Base-by-base conservation (phyloP, 1,139 yeast genomes). In the Geotrichum candidum region DNA sequence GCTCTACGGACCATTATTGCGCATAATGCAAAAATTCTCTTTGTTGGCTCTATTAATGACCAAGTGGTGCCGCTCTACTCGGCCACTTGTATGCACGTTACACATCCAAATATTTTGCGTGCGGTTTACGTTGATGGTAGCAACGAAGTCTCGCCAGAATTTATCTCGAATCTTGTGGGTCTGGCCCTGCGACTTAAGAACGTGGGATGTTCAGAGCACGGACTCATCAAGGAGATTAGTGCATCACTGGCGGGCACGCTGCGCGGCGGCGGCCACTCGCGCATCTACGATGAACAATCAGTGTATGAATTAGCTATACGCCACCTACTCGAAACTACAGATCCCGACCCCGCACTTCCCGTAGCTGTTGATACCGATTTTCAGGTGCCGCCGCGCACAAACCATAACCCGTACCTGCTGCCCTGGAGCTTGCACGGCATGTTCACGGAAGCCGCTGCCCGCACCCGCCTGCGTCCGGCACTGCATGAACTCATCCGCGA, bases 341-440 rank as follows among this genome's bases (percentile, higher is more conserved):
- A 85, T 65, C 73, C 84, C n/a, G 67, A 70, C n/a, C 65, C 64
- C 48, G 66, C 60, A 9, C 51, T 57, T 41, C 70, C 67, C 22
- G 70, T 75, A 38, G 63, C 66, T 53, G 61, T 68, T 57, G 68
- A 66, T 46, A 58, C 59, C 53, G 64, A 63, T 15, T 74, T 72
- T 62, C 64, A 64, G 51, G 69, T 73, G 18, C 76, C 78, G 11
- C 68, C 66, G 41, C 61, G 61, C 48, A 86, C 87, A 22, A 83
- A 68, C 61, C 70, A 85, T 63, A 91, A 92, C 73, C 97, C 97
- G 0, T 92, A 83, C 70, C 84, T 89, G 60, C 76, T 92, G 46
- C 98, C 98, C 0, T 92, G 97, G 97, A 88, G 96, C 69, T 82
- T 90, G 74, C 78, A 97, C 54, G 97, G 97, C 0, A 75, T 92